These are phyloP conservation scores for Alternaria sp. DNA, from an alignment of 2,329 filamentous ascomycete species.

Conservation along the genomic window DNA sequence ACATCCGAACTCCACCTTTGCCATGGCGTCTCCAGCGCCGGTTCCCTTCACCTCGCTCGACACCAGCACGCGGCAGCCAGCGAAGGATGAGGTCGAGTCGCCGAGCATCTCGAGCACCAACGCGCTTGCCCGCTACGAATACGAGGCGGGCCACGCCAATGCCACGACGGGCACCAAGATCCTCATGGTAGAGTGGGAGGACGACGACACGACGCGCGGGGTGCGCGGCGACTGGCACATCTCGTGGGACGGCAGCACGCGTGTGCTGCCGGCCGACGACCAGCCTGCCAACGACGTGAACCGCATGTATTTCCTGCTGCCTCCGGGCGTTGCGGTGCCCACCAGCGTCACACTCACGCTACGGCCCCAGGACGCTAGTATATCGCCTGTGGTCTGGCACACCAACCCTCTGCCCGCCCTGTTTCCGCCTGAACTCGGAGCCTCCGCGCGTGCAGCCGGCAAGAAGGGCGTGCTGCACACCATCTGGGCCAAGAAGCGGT, in stretches of 20 bases:
- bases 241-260: conserved; percentile 81
- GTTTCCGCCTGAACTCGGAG: conserved; percentile 77
- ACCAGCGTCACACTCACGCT: conserved; percentile 71
- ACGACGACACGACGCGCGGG: conserved; percentile 59
- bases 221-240: conserved; percentile 72
- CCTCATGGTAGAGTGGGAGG: conserved; percentile 91
- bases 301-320: conserved; percentile 81
- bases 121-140: conserved; percentile 85
- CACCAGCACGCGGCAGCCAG: conserved; percentile 41
- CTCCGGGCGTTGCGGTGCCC: conserved; percentile 74
- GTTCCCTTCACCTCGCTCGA: conserved; percentile 52
- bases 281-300: conserved; percentile 58
- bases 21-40: conserved; percentile 45
- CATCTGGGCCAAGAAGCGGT: conserved; percentile 84
- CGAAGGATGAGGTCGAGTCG: conserved; percentile 53
- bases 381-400: conserved; percentile 57
- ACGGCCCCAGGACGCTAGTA: conserved; percentile 54
- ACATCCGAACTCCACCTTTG: conserved; percentile 28
- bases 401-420: conserved; percentile 87
- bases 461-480: conserved; percentile 86
- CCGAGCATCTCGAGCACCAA: conserved; percentile 58
- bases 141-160: conserved; percentile 76
- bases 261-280: conserved; percentile 71
- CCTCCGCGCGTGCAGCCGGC: conserved; percentile 69
- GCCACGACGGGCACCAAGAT: conserved; percentile 79